These are phyloP conservation scores for Tolypocladium pustulatum DNA, from an alignment of 2,329 filamentous ascomycete genomes.

Conservation along the genomic window DNA sequence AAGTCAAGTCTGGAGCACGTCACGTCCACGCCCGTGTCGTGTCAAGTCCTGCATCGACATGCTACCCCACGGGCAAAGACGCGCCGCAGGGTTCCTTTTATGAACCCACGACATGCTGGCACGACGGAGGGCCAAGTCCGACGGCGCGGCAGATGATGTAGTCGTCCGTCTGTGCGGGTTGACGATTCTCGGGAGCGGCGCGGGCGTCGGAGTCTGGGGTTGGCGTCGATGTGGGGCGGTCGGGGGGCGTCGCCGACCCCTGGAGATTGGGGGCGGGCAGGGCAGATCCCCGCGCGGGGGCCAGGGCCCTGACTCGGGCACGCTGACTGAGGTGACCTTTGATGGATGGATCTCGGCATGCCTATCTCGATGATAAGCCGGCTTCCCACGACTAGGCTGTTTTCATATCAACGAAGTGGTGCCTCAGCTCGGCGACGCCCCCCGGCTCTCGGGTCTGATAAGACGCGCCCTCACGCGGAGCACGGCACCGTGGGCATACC, in stretches of 20 bases:
- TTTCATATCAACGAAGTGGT: too few relatives aligned
- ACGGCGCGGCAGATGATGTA: not conserved
- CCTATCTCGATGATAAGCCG: too few relatives aligned
- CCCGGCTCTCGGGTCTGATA: not conserved
- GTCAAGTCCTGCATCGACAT: too few relatives aligned
- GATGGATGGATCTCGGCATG: too few relatives aligned
- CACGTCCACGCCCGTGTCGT: too few relatives aligned
- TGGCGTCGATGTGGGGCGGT: not conserved
- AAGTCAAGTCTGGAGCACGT: too few relatives aligned
- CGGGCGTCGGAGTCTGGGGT: not conserved
- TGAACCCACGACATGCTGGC: not conserved
- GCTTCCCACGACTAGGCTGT: too few relatives aligned
- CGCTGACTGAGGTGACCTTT: too few relatives aligned
- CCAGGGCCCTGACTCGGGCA: too few relatives aligned
- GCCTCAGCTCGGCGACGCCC: not conserved
- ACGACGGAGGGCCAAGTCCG: not conserved
- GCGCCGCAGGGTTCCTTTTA: not conserved
- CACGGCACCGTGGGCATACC: too few relatives aligned
- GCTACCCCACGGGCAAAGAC: not conserved
- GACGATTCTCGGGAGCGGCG: not conserved
- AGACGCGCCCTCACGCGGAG: too few relatives aligned
- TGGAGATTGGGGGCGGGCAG: not conserved
- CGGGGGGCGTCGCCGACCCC: constrained; percentile 1
- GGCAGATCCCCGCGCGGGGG: not conserved
- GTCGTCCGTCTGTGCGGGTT: not conserved